These are phyloP conservation scores for Bocquillonia castaneifolia DNA, from an alignment of 441 rosid species.

Conservation along the genomic window DNA sequence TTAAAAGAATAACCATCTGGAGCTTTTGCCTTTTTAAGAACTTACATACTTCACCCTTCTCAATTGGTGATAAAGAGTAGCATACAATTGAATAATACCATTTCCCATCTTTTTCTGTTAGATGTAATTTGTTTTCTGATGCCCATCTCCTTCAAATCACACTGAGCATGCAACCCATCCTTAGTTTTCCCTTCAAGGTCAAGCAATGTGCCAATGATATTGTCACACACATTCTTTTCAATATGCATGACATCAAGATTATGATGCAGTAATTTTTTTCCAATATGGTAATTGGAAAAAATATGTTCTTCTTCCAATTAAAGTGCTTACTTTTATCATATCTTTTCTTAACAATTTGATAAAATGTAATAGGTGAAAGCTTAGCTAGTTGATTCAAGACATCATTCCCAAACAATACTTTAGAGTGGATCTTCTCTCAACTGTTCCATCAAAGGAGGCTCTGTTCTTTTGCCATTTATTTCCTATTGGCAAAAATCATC, in stretches of 20 bases:
- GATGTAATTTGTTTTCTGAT: not conserved
- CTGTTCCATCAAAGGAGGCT: not conserved
- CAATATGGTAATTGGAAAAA: slow-evolving; percentile 8
- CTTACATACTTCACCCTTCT: not conserved
- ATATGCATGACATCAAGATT: slow-evolving; percentile 3
- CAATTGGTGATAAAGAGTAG: not conserved
- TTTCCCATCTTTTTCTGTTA: not conserved
- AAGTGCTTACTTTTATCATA: not conserved
- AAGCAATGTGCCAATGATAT: not conserved
- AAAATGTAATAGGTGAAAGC: not conserved
- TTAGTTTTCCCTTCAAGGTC: not conserved
- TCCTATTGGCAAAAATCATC: not conserved
- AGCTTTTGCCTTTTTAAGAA: not conserved
- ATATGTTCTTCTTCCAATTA: not conserved
- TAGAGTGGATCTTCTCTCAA: not conserved
- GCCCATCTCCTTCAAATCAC: not conserved
- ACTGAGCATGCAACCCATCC: not conserved
- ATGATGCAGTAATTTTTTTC: not conserved
- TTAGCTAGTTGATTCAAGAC: not conserved
- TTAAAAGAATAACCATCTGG: not conserved
- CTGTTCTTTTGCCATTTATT: not conserved
- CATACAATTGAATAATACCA: not conserved
- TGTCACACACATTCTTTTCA: slow-evolving; percentile 2
- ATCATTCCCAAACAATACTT: not conserved
- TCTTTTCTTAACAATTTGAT: not conserved